phyloP scores from a whole-genome alignment of 2,329 filamentous ascomycete species.

The Chrysosphaeria jannelii region DNA sequence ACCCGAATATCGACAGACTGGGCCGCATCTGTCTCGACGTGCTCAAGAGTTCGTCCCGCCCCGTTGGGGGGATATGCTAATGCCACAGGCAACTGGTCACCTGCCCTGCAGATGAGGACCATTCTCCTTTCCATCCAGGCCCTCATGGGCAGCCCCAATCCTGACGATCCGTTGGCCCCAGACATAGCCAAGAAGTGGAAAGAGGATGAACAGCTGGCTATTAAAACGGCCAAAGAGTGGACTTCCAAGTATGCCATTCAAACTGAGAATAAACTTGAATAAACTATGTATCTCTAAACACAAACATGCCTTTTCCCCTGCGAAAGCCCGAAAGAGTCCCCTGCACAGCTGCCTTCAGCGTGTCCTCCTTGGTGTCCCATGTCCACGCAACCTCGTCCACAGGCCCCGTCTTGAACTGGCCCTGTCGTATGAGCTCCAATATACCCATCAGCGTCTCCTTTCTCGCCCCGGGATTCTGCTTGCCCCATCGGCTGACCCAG shows the following conservation, averaged over 20 bases:
- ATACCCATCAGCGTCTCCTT: conserved; percentile 61
- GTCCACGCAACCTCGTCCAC: conserved; percentile 60
- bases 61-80: not conserved
- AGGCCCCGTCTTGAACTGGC: conserved; percentile 58
- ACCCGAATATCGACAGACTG: conserved; percentile 94
- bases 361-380: conserved; percentile 43
- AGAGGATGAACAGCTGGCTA: conserved; percentile 76
- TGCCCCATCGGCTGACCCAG: conserved; percentile 80
- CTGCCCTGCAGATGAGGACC: conserved; percentile 86
- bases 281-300: conserved; percentile 32
- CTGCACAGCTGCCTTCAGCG: conserved; percentile 44
- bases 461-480: conserved; percentile 42
- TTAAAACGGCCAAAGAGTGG: conserved; percentile 79
- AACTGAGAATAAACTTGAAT: conserved; percentile 7
- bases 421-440: conserved; percentile 39
- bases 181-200: conserved; percentile 97
- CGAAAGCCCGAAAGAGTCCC: conserved; percentile 62
- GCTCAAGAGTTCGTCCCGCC: conserved; percentile 40
- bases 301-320: conserved; percentile 68
- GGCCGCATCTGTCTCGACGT: conserved; percentile 94
- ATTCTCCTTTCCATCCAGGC: conserved; percentile 98
- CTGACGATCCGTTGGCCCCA: conserved; percentile 91
- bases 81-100: conserved; percentile 76
- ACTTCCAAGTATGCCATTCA: conserved; percentile 52
- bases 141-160: conserved; percentile 81